A percentile compares a stretch with the other conserved stretches of the same genome.
These are phyloP conservation scores for Triangularia verruculosa DNA, from an alignment of 2,329 filamentous ascomycete genomes.

Conservation along the genomic window DNA sequence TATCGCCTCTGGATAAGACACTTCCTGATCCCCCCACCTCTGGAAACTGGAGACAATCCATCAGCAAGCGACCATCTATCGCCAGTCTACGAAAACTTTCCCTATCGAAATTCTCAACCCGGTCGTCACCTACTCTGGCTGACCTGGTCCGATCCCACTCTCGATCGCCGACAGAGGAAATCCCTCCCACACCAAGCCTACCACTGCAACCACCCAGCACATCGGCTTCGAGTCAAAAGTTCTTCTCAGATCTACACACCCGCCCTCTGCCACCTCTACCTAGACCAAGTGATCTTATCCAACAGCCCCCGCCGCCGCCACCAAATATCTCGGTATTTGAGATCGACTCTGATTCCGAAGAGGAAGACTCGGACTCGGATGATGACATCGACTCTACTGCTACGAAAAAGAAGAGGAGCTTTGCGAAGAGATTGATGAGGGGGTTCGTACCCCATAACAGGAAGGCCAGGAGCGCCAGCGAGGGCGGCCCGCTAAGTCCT, in stretches of 20 bases:
- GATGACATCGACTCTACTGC: neutral
- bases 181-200: neutral
- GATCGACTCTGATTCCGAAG: constrained; percentile 44
- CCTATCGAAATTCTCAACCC: constrained; percentile 20
- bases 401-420: neutral
- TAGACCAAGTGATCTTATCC: neutral
- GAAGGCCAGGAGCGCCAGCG: neutral
- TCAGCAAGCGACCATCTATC: constrained; percentile 13
- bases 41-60: neutral
- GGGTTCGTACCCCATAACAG: neutral
- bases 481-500: neutral
- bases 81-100: constrained; percentile 17
- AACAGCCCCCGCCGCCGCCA: neutral
- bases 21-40: constrained; percentile 5
- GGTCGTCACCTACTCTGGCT: constrained; percentile 22
- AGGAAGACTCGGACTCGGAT: neutral
- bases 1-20: constrained; percentile 15
- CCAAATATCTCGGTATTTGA: constrained; percentile 47
- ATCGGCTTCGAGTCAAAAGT: neutral
- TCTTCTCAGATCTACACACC: constrained; percentile 5
- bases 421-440: neutral
- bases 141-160: constrained; percentile 25
- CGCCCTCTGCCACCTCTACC: constrained; percentile 17
- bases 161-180: neutral
- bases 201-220: neutral